phyloP scores from a whole-genome alignment of 2,329 filamentous ascomycete species.

The Cucurbitaria berberidis region DNA sequence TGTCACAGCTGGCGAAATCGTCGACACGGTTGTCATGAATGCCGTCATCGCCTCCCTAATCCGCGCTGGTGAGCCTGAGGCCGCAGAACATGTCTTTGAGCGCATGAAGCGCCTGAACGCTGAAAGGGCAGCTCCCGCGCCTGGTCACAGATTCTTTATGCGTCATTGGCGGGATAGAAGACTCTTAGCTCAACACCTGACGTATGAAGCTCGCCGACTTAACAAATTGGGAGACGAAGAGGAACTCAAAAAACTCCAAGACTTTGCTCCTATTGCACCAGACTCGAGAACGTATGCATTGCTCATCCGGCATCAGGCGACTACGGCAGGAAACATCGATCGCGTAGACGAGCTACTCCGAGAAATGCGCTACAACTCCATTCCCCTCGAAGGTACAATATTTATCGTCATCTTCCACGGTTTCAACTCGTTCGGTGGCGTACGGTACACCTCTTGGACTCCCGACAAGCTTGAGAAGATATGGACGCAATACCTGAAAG shows the following conservation, averaged over 20 bases:
- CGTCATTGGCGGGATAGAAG: slow-evolving; percentile 52
- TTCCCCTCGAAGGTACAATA: slow-evolving; percentile 75
- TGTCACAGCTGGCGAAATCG: slow-evolving; percentile 82
- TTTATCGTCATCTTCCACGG: slow-evolving; percentile 84
- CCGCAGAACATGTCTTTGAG: slow-evolving; percentile 80
- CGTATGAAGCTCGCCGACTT: slow-evolving; percentile 52
- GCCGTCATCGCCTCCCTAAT: slow-evolving; percentile 82
- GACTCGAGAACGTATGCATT: slow-evolving; percentile 81
- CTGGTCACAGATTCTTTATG: slow-evolving; percentile 40
- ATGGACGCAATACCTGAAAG: slow-evolving; percentile 37
- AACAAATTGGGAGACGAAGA: slow-evolving; percentile 56
- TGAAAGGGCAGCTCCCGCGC: slow-evolving; percentile 33
- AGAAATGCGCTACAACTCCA: slow-evolving; percentile 74
- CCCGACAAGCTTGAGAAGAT: slow-evolving; percentile 64
- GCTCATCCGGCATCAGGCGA: slow-evolving; percentile 76
- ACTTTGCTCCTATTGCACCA: slow-evolving; percentile 70
- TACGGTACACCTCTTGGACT: slow-evolving; percentile 73
- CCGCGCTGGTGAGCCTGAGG: slow-evolving; percentile 73
- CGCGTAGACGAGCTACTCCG: slow-evolving; percentile 73
- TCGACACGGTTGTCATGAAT: slow-evolving; percentile 87
- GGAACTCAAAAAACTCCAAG: slow-evolving; percentile 67
- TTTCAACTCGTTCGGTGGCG: slow-evolving; percentile 75
- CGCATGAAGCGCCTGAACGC: slow-evolving; percentile 75
- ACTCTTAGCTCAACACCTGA: slow-evolving; percentile 56
- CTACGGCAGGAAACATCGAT: slow-evolving; percentile 71